Conservation (phyloP, 805 yeast species). For the Sugiyamaella americana region DNA sequence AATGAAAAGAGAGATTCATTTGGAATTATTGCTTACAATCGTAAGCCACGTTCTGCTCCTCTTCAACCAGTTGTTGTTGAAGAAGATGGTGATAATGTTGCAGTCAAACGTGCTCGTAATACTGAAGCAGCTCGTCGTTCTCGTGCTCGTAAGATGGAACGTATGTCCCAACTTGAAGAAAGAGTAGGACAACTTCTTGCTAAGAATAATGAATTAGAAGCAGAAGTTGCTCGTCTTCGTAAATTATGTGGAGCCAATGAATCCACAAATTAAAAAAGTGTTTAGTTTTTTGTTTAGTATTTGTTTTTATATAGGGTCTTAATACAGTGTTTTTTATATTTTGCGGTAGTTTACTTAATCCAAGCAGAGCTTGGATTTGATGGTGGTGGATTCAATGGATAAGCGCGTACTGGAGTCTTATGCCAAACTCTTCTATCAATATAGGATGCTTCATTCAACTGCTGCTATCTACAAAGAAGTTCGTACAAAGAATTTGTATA, state of each 20-base stretch:
- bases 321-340: too few species aligned
- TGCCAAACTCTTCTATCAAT: too few species aligned
- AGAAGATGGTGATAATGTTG: constrained; percentile 53
- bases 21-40: constrained; percentile 69
- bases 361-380: too few species aligned
- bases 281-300: constrained; percentile 4
- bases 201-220: constrained; percentile 53
- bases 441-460: too few species aligned
- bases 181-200: constrained; percentile 58
- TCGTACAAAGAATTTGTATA: too few species aligned
- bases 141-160: constrained; percentile 84
- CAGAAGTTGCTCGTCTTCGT: constrained; percentile 58
- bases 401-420: too few species aligned
- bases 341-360: too few species aligned
- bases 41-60: constrained; percentile 70
- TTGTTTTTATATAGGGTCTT: neutral
- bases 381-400: too few species aligned
- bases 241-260: constrained; percentile 8
- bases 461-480: too few species aligned
- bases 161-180: constrained; percentile 75
- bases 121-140: constrained; percentile 90
- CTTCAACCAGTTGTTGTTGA: constrained; percentile 60
- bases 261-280: neutral
- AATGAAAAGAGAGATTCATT: constrained; percentile 52
- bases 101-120: constrained; percentile 88